Evolutionary conservation across 495 filamentous ascomycete species (phyloP).

Genomic region (Xylaria grammica): DNA sequence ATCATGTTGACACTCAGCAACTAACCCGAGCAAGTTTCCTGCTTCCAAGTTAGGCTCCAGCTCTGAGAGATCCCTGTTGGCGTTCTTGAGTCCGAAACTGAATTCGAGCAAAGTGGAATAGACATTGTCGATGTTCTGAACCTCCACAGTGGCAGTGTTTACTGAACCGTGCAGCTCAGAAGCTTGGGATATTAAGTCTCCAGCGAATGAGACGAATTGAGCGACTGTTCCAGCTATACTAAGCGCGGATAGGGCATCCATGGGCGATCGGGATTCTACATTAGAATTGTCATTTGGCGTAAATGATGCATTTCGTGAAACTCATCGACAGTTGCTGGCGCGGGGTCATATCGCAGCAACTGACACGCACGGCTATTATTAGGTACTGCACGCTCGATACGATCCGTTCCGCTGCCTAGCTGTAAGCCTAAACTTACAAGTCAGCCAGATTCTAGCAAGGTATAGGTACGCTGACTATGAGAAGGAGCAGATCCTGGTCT

Average conservation of each 20-base stretch:
- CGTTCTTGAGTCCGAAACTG: conserved; percentile 21
- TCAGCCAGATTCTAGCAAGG: background rate
- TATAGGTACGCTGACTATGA: background rate
- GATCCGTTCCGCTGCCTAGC: conserved; percentile 8
- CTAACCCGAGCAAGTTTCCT: conserved; percentile 4
- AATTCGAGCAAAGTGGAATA: conserved; percentile 16
- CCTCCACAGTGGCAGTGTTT: conserved; percentile 27
- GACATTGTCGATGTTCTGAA: conserved; percentile 24
- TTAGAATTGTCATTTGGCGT: background rate
- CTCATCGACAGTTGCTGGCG: background rate
- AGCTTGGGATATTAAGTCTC: conserved; percentile 26
- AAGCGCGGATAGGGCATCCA: conserved; percentile 37
- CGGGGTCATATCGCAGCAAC: conserved; percentile 10
- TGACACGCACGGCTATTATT: background rate
- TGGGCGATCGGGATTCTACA: conserved; percentile 9
- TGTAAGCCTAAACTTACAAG: background rate
- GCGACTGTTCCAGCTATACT: conserved; percentile 36
- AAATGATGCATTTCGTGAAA: background rate
- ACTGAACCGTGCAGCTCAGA: conserved; percentile 29
- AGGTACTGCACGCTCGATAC: conserved; percentile 1
- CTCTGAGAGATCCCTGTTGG: background rate
- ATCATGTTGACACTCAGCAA: conserved; percentile 6
- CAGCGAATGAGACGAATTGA: conserved; percentile 38
- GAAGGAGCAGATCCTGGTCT: background rate
- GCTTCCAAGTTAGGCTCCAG: background rate